A percentile compares a stretch with the other conserved stretches of the same genome.
phyloP scores from a whole-genome alignment of 1,284 basidiomycete genomes.

The Puccinia polysora region DNA sequence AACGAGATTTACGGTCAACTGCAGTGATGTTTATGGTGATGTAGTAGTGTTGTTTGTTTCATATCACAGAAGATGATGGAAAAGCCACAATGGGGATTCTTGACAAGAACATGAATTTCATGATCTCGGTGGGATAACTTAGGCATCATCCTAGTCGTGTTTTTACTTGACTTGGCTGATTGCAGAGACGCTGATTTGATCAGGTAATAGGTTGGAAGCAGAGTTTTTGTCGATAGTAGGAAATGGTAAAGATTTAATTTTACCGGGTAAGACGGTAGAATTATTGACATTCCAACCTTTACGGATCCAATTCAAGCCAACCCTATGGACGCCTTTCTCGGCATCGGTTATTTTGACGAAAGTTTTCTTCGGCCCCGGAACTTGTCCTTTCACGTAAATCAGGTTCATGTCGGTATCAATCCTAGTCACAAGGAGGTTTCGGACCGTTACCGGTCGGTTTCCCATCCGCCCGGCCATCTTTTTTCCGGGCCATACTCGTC shows the following conservation, averaged over 20 bases:
- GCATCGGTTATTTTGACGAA: conserved; percentile 54
- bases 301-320: conserved; percentile 50
- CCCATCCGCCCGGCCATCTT: conserved; percentile 98
- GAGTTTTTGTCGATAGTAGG: conserved; percentile 51
- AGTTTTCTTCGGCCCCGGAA: conserved; percentile 59
- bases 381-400: conserved; percentile 68
- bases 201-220: conserved; percentile 48
- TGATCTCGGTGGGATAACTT: no score
- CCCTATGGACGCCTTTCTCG: conserved; percentile 49
- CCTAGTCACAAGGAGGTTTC: conserved; percentile 83
- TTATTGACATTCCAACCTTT: conserved; percentile 50
- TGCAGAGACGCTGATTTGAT: conserved; percentile 29
- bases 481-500: conserved; percentile 89
- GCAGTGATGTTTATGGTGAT: no score
- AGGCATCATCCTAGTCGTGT: no score
- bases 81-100: no score
- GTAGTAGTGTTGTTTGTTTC: no score
- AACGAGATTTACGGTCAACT: no score
- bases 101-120: no score
- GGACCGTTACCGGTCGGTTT: conserved; percentile 71
- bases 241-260: conserved; percentile 52
- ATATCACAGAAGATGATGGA: no score
- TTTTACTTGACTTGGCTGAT: conserved; percentile 31
- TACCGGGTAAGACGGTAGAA: conserved; percentile 50
- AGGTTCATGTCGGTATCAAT: conserved; percentile 80